phyloP scores from a whole-genome alignment of 371 early-diverging fungal genomes.

The Mucor circinelloides region DNA sequence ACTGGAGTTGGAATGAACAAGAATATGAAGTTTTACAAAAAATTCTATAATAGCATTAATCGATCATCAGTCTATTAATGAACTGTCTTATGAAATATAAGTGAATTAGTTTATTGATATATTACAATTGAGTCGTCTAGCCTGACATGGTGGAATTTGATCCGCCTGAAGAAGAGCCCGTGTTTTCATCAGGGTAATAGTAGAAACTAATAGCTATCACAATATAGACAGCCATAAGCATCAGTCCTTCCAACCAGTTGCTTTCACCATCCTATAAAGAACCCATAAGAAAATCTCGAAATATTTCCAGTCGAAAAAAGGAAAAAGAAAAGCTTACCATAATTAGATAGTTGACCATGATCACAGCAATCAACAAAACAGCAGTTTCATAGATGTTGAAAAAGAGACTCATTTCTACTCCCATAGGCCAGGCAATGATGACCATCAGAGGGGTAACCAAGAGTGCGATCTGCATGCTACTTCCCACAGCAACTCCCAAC shows the following conservation, averaged over 20 bases:
- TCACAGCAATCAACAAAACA: conserved; percentile 80
- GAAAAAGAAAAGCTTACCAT: too few relatives aligned
- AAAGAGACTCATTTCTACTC: conserved; percentile 72
- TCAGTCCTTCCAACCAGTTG: conserved; percentile 86
- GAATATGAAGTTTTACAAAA: too few relatives aligned
- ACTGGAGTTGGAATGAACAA: too few relatives aligned
- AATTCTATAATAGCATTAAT: too few relatives aligned
- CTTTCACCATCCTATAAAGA: conserved; percentile 63
- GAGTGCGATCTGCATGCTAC: conserved; percentile 90
- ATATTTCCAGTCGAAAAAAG: not conserved
- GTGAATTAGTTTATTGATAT: too few relatives aligned
- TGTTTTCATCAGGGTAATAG: conserved; percentile 40
- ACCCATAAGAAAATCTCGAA: not conserved
- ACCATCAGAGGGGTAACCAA: conserved; percentile 88
- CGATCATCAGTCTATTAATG: too few relatives aligned
- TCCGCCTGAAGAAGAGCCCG: not conserved
- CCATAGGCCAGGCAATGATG: conserved; percentile 86
- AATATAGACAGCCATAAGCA: conserved; percentile 73
- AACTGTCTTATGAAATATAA: too few relatives aligned
- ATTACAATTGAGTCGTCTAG: not conserved
- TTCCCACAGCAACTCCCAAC: conserved; percentile 85
- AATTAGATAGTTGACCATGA: conserved; percentile 83
- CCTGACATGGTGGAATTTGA: not conserved
- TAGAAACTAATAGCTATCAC: conserved; percentile 83
- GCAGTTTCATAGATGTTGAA: conserved; percentile 84